Evolutionary conservation across 2,329 filamentous ascomycete genomes (phyloP).

Genomic region (Bipolaris bicolor): DNA sequence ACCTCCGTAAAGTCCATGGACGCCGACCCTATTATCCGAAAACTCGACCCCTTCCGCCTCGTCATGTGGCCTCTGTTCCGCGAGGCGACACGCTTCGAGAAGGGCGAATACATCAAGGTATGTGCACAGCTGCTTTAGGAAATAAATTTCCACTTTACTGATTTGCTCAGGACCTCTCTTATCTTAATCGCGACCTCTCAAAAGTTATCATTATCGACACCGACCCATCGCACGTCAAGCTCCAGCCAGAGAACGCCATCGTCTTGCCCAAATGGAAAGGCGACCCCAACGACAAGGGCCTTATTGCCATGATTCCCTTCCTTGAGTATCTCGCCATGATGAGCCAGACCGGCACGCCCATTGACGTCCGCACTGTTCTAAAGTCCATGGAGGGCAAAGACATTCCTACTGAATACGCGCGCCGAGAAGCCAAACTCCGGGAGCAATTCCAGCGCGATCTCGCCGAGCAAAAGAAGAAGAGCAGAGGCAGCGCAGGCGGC

Average conservation of each 20-base stretch:
- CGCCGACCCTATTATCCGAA: conserved; percentile 86
- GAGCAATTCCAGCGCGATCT: conserved; percentile 83
- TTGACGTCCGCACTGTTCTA: conserved; percentile 83
- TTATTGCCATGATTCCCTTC: conserved; percentile 91
- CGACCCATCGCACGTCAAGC: conserved; percentile 77
- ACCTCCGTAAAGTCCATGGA: conserved; percentile 84
- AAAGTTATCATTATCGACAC: conserved; percentile 97
- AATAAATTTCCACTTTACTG: conserved; percentile 10
- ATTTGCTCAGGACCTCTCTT: conserved; percentile 79
- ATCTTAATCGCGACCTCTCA: conserved; percentile 92
- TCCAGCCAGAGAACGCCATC: conserved; percentile 96
- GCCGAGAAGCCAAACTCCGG: conserved; percentile 82
- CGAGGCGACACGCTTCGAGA: conserved; percentile 96
- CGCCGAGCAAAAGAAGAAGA: conserved; percentile 69
- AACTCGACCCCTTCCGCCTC: conserved; percentile 93
- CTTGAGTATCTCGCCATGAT: conserved; percentile 96
- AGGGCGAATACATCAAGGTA: conserved; percentile 96
- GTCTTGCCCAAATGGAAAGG: conserved; percentile 90
- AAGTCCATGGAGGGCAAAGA: conserved; percentile 88
- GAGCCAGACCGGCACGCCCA: conserved; percentile 64
- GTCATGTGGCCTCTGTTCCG: conserved; percentile 94
- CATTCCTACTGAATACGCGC: conserved; percentile 88
- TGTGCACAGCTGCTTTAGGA: conserved; percentile 16
- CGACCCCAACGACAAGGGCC: conserved; percentile 78
- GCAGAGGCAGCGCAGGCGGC: conserved; percentile 66